Conservation (phyloP, 768 basidiomycete species). For the Coprinellus aureogranulatus region DNA sequence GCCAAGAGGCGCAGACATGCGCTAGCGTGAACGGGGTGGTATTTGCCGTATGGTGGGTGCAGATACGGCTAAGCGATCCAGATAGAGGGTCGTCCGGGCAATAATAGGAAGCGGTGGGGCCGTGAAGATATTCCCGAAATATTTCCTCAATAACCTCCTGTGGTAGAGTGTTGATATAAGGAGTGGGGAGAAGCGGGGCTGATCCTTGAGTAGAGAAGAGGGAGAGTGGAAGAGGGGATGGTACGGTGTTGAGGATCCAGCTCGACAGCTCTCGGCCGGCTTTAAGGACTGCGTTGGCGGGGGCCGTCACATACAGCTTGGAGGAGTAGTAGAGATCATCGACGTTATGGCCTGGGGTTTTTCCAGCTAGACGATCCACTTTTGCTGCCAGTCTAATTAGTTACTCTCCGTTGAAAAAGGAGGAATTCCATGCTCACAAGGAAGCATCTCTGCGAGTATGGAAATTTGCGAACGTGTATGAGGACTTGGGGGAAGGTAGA, state of each 20-base stretch:
- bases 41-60: neutral
- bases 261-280: neutral
- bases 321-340: too few species aligned
- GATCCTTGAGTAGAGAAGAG: neutral
- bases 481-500: too few species aligned
- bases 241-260: neutral
- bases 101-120: neutral
- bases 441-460: too few species aligned
- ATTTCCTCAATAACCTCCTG: neutral
- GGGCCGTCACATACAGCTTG: too few species aligned
- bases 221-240: neutral
- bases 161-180: neutral
- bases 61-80: neutral
- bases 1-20: constrained; percentile 27
- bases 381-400: too few species aligned
- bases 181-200: neutral
- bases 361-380: too few species aligned
- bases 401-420: too few species aligned
- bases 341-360: too few species aligned
- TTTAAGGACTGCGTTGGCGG: neutral
- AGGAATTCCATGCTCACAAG: too few species aligned
- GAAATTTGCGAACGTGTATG: too few species aligned
- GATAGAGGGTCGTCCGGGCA: neutral
- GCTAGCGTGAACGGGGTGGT: constrained; percentile 18
- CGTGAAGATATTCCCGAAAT: neutral